Conservation (phyloP, 768 basidiomycete species). For the Paxillus ammoniavirescens region DNA sequence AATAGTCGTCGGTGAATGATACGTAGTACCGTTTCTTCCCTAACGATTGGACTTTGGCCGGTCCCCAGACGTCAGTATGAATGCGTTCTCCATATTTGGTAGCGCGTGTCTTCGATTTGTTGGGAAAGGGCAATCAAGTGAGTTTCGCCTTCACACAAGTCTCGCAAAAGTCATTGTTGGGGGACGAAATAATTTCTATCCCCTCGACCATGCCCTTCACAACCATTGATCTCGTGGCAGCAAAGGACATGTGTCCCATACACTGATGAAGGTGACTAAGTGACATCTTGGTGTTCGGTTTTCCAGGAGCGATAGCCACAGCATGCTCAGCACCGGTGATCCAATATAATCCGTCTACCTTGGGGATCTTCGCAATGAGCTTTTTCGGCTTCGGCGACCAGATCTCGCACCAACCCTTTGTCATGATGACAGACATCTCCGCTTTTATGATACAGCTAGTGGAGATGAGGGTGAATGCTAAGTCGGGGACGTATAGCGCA, state of each 20-base stretch:
- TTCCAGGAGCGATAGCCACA: background rate
- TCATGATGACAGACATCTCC: background rate
- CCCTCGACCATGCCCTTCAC: background rate
- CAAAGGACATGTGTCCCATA: conserved; percentile 2
- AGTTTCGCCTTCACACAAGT: conserved; percentile 4
- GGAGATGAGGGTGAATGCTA: conserved; percentile 4
- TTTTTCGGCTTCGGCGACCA: background rate
- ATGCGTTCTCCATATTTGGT: conserved; percentile 8
- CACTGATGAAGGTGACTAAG: background rate
- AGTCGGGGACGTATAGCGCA: background rate
- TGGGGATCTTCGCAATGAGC: background rate
- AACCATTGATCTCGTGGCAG: background rate
- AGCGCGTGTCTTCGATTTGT: background rate
- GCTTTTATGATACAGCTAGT: background rate
- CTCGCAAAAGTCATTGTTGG: background rate
- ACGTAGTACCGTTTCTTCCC: conserved; percentile 31
- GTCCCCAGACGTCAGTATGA: conserved; percentile 35
- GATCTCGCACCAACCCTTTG: background rate
- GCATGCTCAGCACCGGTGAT: background rate
- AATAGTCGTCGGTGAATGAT: conserved; percentile 37
- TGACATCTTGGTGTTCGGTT: background rate
- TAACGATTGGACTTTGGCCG: conserved; percentile 16
- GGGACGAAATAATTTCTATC: background rate
- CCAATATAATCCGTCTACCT: background rate
- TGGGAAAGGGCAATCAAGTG: background rate